phyloP scores from a whole-genome alignment of 805 yeast species.

The Kuraishia borneana region DNA sequence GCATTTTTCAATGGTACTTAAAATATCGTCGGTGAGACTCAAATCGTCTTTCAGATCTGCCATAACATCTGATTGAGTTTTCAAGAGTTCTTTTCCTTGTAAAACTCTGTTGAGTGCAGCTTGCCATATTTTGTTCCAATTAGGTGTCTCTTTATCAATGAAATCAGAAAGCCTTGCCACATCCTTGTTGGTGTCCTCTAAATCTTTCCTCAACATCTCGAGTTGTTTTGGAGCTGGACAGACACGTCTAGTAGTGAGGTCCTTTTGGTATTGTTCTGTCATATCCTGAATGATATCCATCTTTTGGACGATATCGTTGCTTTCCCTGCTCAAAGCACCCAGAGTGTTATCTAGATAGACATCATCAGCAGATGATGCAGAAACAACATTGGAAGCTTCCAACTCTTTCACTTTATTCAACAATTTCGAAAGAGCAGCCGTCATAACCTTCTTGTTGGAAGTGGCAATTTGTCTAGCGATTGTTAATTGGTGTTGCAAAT shows the following conservation, averaged over 20 bases:
- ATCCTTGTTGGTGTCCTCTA: slow-evolving; percentile 41
- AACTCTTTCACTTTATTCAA: slow-evolving; percentile 37
- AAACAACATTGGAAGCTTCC: slow-evolving; percentile 32
- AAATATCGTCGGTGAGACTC: slow-evolving; percentile 71
- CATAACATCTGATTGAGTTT: slow-evolving; percentile 78
- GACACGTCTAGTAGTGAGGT: slow-evolving; percentile 80
- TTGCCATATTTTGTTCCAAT: slow-evolving; percentile 91
- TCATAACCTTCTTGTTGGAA: slow-evolving; percentile 28
- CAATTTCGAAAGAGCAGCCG: slow-evolving; percentile 30
- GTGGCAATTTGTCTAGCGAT: slow-evolving; percentile 46
- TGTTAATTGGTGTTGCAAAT: slow-evolving; percentile 47
- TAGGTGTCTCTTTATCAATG: slow-evolving; percentile 61
- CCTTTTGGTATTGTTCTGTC: slow-evolving; percentile 80
- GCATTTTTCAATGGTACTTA: slow-evolving; percentile 69
- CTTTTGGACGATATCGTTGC: slow-evolving; percentile 60
- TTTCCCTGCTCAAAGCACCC: slow-evolving; percentile 58
- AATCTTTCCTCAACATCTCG: slow-evolving; percentile 51
- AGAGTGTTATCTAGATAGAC: slow-evolving; percentile 72
- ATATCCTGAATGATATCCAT: slow-evolving; percentile 90
- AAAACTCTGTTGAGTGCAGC: slow-evolving; percentile 79
- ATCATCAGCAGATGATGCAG: slow-evolving; percentile 23
- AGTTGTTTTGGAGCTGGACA: slow-evolving; percentile 70
- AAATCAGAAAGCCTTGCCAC: slow-evolving; percentile 47
- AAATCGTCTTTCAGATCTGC: slow-evolving; percentile 74
- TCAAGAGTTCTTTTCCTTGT: slow-evolving; percentile 88